Evolutionary conservation across 2,329 filamentous ascomycete species (phyloP).

Genomic region (Metarhizium guizhouense): DNA sequence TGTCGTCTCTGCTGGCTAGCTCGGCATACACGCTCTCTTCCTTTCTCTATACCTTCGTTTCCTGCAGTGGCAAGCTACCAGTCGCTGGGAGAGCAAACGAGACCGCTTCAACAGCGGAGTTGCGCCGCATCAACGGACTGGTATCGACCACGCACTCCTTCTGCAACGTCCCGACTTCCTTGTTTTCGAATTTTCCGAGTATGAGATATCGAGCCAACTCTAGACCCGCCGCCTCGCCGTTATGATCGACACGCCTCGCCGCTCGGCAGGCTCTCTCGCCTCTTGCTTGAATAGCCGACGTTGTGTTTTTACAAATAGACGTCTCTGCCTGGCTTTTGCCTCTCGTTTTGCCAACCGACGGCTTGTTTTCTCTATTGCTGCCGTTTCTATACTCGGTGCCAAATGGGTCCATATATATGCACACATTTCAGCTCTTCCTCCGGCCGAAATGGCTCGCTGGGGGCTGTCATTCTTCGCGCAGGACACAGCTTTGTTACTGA

Average conservation of each 20-base stretch:
- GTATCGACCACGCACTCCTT: not conserved
- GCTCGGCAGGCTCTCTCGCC: constrained; percentile 3
- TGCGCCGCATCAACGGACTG: not conserved
- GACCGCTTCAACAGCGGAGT: constrained; percentile 2
- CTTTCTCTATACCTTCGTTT: not conserved
- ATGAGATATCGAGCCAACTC: not conserved
- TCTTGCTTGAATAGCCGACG: constrained; percentile 1
- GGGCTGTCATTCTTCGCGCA: constrained; percentile 26
- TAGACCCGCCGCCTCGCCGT: not conserved
- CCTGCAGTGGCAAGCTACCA: not conserved
- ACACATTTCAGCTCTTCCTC: constrained; percentile 20
- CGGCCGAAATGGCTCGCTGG: constrained; percentile 20
- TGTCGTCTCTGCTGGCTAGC: not conserved
- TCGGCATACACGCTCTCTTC: not conserved
- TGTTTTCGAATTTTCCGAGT: not conserved
- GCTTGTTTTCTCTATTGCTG: constrained; percentile 22
- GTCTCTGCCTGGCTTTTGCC: constrained; percentile 8
- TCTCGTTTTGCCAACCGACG: constrained; percentile 18
- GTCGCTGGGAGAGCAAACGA: not conserved
- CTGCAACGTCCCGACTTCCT: not conserved
- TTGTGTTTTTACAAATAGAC: constrained; percentile 5
- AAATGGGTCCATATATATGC: constrained; percentile 24
- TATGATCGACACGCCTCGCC: constrained; percentile 1
- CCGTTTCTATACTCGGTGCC: constrained; percentile 20
- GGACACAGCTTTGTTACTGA: constrained; percentile 21